phyloP scores from a whole-genome alignment of 192 early-diverging fungal species.

The Geranomyces variabilis region DNA sequence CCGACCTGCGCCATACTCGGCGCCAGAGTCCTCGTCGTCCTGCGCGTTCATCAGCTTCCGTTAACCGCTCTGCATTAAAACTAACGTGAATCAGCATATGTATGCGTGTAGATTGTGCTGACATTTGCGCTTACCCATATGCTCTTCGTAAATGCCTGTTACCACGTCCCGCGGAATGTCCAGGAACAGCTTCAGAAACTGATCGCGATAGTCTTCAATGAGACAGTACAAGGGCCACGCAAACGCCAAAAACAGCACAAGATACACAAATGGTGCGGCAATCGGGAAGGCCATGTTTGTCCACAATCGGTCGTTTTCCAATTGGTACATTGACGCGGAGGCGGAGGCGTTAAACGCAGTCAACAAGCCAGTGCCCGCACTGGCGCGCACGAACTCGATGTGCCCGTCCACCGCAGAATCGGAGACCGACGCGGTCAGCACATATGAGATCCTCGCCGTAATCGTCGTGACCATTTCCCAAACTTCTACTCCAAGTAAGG shows the following conservation, averaged over 20 bases:
- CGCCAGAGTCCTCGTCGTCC: conserved; percentile 30
- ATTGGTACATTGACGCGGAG: not conserved
- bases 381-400: conserved; percentile 24
- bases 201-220: conserved; percentile 30
- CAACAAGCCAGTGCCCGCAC: conserved; percentile 31
- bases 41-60: conserved; percentile 33
- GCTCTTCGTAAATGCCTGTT: conserved; percentile 44
- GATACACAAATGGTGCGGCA: conserved; percentile 29
- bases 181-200: conserved; percentile 40
- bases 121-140: conserved; percentile 43
- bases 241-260: conserved; percentile 29
- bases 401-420: not conserved
- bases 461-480: not conserved
- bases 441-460: not conserved
- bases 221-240: conserved; percentile 41
- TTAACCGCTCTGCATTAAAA: not conserved
- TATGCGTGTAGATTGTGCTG: too few species aligned
- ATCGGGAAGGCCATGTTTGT: conserved; percentile 10
- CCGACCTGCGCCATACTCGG: conserved; percentile 7
- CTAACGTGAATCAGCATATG: too few species aligned
- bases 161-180: conserved; percentile 50
- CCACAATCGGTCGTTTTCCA: not conserved
- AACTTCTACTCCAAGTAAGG: too few species aligned
- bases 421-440: not conserved
- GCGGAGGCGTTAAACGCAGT: conserved; percentile 31